Evolutionary conservation across 805 yeast genomes (phyloP).

Genomic region (Ogataea nakhonphanomensis): DNA sequence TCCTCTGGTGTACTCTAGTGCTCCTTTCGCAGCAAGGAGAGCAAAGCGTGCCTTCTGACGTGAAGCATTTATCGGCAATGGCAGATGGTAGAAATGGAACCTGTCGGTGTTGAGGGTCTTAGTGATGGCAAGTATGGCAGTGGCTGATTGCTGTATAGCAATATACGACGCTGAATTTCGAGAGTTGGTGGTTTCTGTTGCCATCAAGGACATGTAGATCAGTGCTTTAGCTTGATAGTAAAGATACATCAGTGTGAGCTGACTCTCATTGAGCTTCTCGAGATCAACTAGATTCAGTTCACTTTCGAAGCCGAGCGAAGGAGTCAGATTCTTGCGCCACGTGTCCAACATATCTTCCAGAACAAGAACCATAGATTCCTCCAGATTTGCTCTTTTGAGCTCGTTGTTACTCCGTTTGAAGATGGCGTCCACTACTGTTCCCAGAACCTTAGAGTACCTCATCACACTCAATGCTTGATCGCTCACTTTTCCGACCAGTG

Average conservation of each 20-base stretch:
- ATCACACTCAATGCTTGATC: slow-evolving; percentile 60
- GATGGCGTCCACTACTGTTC: slow-evolving; percentile 66
- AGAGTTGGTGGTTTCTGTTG: slow-evolving; percentile 38
- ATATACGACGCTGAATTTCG: slow-evolving; percentile 54
- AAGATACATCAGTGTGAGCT: slow-evolving; percentile 50
- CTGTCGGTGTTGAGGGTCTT: slow-evolving; percentile 39
- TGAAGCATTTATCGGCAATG: slow-evolving; percentile 61
- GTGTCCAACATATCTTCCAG: slow-evolving; percentile 68
- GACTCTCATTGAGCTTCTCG: slow-evolving; percentile 39
- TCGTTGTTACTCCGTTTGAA: slow-evolving; percentile 54
- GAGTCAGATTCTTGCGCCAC: slow-evolving; percentile 74
- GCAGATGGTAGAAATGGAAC: slow-evolving; percentile 41
- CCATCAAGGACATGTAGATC: slow-evolving; percentile 62
- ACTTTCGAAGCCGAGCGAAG: slow-evolving; percentile 52
- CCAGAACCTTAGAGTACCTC: slow-evolving; percentile 69
- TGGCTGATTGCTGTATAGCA: slow-evolving; percentile 66
- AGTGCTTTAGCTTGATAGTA: slow-evolving; percentile 62
- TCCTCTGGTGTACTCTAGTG: slow-evolving; percentile 77
- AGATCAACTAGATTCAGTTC: slow-evolving; percentile 52
- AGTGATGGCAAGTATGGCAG: slow-evolving; percentile 52
- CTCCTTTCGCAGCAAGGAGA: slow-evolving; percentile 66
- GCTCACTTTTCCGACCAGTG: slow-evolving; percentile 68
- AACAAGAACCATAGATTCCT: slow-evolving; percentile 32
- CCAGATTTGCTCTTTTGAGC: slow-evolving; percentile 25
- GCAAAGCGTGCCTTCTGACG: slow-evolving; percentile 63